These are phyloP conservation scores for Erysimum cheiri DNA, from an alignment of 441 rosid genomes.

Conservation along the genomic window DNA sequence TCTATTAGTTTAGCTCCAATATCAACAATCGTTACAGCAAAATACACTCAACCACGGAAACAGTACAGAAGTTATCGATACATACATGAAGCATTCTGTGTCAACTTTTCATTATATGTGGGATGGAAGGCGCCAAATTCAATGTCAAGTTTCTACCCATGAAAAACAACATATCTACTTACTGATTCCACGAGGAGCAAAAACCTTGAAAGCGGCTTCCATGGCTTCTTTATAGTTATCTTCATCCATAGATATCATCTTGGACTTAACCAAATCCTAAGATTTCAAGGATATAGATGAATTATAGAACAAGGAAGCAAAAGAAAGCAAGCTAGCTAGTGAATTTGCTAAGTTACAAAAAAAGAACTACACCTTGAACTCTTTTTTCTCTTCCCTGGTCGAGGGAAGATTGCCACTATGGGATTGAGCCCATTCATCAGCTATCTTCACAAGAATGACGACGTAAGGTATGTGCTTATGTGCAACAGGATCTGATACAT, in stretches of 20 bases:
- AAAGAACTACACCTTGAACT: constrained; percentile 71
- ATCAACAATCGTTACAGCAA: constrained; percentile 9
- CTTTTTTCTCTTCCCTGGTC: constrained; percentile 85
- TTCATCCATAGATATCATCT: constrained; percentile 75
- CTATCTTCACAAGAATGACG: constrained; percentile 82
- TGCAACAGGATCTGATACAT: constrained; percentile 68
- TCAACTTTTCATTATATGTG: background rate
- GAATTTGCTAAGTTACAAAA: constrained; percentile 21
- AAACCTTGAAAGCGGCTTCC: constrained; percentile 87
- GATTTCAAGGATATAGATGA: constrained; percentile 39
- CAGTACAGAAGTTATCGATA: background rate
- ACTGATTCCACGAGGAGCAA: constrained; percentile 90
- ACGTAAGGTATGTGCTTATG: constrained; percentile 96
- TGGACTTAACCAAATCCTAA: constrained; percentile 81
- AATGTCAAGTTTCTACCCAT: constrained; percentile 10
- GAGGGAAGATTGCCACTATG: constrained; percentile 80
- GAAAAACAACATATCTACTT: constrained; percentile 50
- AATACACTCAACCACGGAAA: background rate
- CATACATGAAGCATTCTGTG: too few relatives aligned
- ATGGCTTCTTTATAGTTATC: constrained; percentile 94
- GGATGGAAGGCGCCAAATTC: background rate
- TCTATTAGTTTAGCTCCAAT: background rate
- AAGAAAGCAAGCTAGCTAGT: constrained; percentile 31
- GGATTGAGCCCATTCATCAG: constrained; percentile 78
- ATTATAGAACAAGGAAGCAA: constrained; percentile 36